These are phyloP conservation scores for Hibiscus tridactylites DNA, from an alignment of 345 rosid genomes.

Conservation along the genomic window DNA sequence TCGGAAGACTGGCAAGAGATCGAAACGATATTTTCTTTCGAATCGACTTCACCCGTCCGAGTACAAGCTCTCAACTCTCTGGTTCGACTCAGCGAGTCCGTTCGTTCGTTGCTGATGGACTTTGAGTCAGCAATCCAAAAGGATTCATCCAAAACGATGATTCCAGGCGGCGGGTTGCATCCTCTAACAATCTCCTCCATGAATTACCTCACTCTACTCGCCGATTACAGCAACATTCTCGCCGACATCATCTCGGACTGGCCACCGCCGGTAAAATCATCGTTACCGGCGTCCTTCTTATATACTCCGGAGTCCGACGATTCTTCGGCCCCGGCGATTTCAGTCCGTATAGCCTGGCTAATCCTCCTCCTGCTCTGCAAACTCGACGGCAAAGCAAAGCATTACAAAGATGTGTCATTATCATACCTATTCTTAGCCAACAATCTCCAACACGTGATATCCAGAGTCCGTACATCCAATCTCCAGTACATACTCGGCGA, in stretches of 20 bases:
- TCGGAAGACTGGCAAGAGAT: conserved; percentile 36
- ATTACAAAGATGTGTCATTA: conserved; percentile 41
- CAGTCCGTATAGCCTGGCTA: conserved; percentile 43
- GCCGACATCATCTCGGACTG: conserved; percentile 34
- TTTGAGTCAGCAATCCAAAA: conserved; percentile 46
- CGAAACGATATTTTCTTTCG: conserved; percentile 43
- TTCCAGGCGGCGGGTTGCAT: conserved; percentile 49
- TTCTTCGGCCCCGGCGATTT: conserved; percentile 27
- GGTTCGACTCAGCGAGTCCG: conserved; percentile 38
- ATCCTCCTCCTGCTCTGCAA: conserved; percentile 55
- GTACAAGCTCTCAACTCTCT: conserved; percentile 47
- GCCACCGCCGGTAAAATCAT: conserved; percentile 24
- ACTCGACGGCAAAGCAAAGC: conserved; percentile 54
- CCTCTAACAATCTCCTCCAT: conserved; percentile 40
- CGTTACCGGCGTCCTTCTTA: conserved; percentile 37
- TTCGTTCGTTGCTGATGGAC: conserved; percentile 26
- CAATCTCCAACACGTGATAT: conserved; percentile 51
- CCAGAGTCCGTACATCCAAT: conserved; percentile 42
- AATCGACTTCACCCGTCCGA: conserved; percentile 33
- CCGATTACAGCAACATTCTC: conserved; percentile 45
- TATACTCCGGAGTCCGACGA: conserved; percentile 14
- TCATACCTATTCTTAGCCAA: conserved; percentile 64
- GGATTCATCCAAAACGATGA: conserved; percentile 36
- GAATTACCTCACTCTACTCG: conserved; percentile 47
- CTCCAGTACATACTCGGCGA: conserved; percentile 44